Conservation (phyloP, 2,329 filamentous ascomycete genomes). For the Phaeosphaeria sp. region DNA sequence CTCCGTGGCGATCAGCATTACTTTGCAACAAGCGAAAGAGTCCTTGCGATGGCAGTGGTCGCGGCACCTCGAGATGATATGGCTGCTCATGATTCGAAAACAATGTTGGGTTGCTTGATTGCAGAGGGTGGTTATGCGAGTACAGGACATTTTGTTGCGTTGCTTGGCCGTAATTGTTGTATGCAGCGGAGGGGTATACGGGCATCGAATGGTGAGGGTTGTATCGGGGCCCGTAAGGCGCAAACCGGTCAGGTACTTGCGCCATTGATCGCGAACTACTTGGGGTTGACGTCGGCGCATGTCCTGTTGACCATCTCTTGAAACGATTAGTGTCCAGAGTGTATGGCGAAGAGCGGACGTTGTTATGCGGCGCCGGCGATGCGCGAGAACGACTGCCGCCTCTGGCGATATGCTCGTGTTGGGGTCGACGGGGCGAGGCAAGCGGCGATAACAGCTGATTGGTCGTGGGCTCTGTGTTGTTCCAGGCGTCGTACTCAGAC, state of each 20-base stretch:
- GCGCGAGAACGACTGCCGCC: conserved; percentile 71
- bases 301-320: conserved; percentile 79
- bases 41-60: conserved; percentile 70
- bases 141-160: conserved; percentile 45
- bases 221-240: conserved; percentile 65
- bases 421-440: conserved; percentile 71
- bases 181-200: conserved; percentile 40
- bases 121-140: conserved; percentile 59
- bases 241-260: conserved; percentile 66
- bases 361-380: conserved; percentile 74
- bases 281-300: conserved; percentile 65
- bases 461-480: conserved; percentile 71
- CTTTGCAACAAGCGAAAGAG: conserved; percentile 77
- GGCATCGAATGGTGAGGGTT: conserved; percentile 54
- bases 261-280: conserved; percentile 62
- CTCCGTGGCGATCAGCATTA: conserved; percentile 74
- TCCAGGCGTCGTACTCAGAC: conserved; percentile 67
- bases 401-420: conserved; percentile 56
- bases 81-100: conserved; percentile 60
- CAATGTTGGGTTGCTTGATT: conserved; percentile 55
- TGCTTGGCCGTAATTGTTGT: conserved; percentile 40
- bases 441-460: conserved; percentile 73
- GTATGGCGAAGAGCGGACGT: conserved; percentile 73
- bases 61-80: conserved; percentile 63
- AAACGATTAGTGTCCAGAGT: conserved; percentile 69